These are phyloP conservation scores for Cyberlindnera euphorbiiphila DNA, from an alignment of 805 yeast genomes.

Conservation along the genomic window DNA sequence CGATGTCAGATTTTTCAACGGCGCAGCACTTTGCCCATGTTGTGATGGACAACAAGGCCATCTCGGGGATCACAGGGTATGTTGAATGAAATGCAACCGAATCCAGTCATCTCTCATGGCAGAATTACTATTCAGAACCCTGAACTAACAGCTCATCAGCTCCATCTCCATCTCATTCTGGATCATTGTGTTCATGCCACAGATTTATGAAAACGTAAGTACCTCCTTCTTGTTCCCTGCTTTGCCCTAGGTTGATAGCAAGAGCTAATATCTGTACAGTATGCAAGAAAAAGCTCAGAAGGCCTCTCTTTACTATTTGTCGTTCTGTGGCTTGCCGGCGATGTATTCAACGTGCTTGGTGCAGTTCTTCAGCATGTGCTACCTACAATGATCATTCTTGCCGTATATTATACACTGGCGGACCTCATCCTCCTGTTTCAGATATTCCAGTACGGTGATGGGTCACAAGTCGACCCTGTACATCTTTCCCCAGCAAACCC, in stretches of 20 bases:
- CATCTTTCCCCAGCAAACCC: constrained; percentile 91
- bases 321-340: constrained; percentile 89
- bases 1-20: constrained; percentile 9
- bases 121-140: too few relatives aligned
- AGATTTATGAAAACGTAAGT: constrained; percentile 73
- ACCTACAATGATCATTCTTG: constrained; percentile 92
- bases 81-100: too few relatives aligned
- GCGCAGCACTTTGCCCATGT: constrained; percentile 17
- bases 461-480: constrained; percentile 58
- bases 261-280: too few relatives aligned
- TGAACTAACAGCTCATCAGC: too few relatives aligned
- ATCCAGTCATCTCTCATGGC: too few relatives aligned
- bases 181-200: constrained; percentile 97
- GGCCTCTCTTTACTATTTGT: constrained; percentile 87
- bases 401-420: constrained; percentile 88
- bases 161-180: constrained; percentile 95
- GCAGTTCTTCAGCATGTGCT: constrained; percentile 85
- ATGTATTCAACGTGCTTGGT: constrained; percentile 89
- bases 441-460: constrained; percentile 74
- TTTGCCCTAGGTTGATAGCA: too few relatives aligned
- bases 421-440: constrained; percentile 82
- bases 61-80: constrained; percentile 29
- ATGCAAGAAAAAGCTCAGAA: constrained; percentile 78
- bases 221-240: too few relatives aligned
- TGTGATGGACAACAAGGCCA: constrained; percentile 25